Evolutionary conservation across 495 filamentous ascomycete species (phyloP).

Genomic region (Daldinia bambusicola): DNA sequence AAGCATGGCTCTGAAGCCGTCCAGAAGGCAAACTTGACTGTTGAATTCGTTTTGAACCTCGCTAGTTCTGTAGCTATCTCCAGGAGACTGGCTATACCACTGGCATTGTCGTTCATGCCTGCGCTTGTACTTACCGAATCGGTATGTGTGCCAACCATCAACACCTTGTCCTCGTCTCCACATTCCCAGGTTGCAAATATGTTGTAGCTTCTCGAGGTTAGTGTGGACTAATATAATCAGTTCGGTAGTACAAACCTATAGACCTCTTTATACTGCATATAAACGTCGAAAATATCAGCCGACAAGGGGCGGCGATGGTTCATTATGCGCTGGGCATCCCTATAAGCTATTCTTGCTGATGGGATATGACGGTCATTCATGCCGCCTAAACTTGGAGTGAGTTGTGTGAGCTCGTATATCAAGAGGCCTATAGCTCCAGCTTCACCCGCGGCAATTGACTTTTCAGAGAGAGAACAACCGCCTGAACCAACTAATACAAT

Average conservation of each 20-base stretch:
- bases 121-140: conserved; percentile 65
- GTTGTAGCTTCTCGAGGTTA: conserved; percentile 63
- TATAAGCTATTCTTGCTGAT: conserved; percentile 45
- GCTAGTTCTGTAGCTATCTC: conserved; percentile 66
- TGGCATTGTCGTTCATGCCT: conserved; percentile 75
- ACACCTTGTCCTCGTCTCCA: conserved; percentile 65
- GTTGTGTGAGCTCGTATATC: conserved; percentile 64
- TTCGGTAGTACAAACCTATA: conserved; percentile 47
- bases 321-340: not conserved
- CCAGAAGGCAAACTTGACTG: conserved; percentile 71
- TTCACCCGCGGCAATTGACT: conserved; percentile 60
- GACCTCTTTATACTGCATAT: conserved; percentile 9
- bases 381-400: conserved; percentile 57
- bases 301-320: conserved; percentile 54
- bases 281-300: conserved; percentile 20
- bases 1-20: conserved; percentile 66
- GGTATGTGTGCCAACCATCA: conserved; percentile 67
- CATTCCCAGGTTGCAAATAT: conserved; percentile 69
- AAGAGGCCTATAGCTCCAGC: conserved; percentile 63
- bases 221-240: conserved; percentile 50
- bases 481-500: conserved; percentile 67
- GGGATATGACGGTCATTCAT: conserved; percentile 56
- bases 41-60: conserved; percentile 63
- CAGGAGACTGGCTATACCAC: conserved; percentile 66
- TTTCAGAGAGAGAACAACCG: conserved; percentile 63